phyloP scores from a whole-genome alignment of 352 stramenopile genomes.

The Pythium brachiatum region DNA sequence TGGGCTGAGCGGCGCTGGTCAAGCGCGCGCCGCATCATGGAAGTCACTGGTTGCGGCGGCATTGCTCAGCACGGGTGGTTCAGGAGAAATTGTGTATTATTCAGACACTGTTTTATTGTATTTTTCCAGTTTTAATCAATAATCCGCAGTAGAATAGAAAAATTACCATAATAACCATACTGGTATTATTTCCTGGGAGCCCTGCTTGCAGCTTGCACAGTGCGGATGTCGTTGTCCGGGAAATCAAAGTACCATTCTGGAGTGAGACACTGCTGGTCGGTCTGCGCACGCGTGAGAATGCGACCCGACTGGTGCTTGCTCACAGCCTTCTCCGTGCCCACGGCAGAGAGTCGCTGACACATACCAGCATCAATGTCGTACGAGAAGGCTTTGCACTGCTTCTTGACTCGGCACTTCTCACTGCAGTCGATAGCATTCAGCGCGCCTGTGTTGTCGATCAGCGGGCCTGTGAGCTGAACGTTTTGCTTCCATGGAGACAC shows the following conservation, averaged over 20 bases:
- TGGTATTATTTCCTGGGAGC: no score
- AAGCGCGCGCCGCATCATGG: background rate
- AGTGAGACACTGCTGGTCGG: background rate
- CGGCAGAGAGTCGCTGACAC: background rate
- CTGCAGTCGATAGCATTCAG: background rate
- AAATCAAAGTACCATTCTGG: slow-evolving; percentile 11
- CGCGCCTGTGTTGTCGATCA: background rate
- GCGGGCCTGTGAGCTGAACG: background rate
- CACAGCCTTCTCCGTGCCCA: background rate
- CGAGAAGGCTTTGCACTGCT: background rate
- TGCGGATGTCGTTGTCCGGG: slow-evolving; percentile 10
- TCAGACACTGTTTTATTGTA: no score
- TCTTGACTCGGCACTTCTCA: slow-evolving; percentile 5
- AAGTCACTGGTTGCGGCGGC: no score
- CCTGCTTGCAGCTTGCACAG: no score
- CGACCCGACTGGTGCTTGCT: background rate
- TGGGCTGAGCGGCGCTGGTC: background rate
- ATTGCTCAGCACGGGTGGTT: background rate
- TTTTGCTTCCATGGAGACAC: background rate
- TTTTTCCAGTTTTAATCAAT: no score
- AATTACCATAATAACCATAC: no score
- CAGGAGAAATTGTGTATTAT: background rate
- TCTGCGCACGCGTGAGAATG: background rate
- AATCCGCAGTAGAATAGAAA: no score
- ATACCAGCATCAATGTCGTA: background rate